Base-by-base conservation (phyloP, 83 land plant genomes). In the Isoetes engelmannii region DNA sequence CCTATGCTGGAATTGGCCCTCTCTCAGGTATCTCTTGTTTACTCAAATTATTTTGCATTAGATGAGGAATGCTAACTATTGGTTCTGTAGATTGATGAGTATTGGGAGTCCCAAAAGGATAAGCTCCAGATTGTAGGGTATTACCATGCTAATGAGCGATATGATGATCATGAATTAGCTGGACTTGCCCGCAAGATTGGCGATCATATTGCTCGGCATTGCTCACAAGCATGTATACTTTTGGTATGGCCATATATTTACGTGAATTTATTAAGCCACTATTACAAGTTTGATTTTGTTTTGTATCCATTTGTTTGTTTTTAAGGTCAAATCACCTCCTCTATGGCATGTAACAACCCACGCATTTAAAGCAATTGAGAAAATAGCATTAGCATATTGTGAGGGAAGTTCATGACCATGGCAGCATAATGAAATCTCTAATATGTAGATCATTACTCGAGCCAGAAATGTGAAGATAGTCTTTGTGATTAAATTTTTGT, bases 61-160 rank as follows among this genome's bases (percentile, higher is more conserved):
- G 37, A 28, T 2, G 37, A 28, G 37, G 37, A 28, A 28, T 28
- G 37, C 37, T 28, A 28, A 28, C 2, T 28, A 28, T 28, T 28
- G 37, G 37, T 28, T 66, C 4, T 56, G 53, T 75, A 88, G 97
- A 75, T 84, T 7, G 98, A 90, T 69, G 92, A 90, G 81, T 60
- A 84, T 59, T 84, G 79, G 63, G 66, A 63, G 0, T 42, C 74
- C 7, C 60, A 64, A 8, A 57, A 74, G 63, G 70, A 67, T 28
- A 85, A 83, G 4, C 45, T 84, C 64, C 67, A 77, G 17, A 75
- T 94, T 53, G 96, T 90, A 5, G 99, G 99, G 1, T 90, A 90
- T 63, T 94, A 84, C 75, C 92, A 94, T 69, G 96, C 99, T 4
- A 94, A 94, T 67, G 98, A 94, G 71, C 79, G 87, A 37, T 83